Conservation (phyloP, 352 stramenopile species). For the Phytophthora chlamydospora region DNA sequence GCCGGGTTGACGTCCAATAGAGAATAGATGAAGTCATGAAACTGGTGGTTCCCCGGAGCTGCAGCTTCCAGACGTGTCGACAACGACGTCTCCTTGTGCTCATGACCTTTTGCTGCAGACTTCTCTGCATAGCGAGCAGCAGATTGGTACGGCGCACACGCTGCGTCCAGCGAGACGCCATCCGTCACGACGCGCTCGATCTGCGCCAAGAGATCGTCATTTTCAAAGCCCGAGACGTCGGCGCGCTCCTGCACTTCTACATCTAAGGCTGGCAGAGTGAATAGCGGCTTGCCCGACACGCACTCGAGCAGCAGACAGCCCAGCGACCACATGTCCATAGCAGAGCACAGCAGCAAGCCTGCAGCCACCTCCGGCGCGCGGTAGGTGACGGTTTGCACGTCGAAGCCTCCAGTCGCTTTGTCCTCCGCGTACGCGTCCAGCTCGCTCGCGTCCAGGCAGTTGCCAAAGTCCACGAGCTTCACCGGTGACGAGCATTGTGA, state of each 20-base stretch:
- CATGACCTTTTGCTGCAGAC: slow-evolving; percentile 1
- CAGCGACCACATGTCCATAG: slow-evolving; percentile 84
- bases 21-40: slow-evolving; percentile 59
- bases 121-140: slow-evolving; percentile 28
- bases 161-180: slow-evolving; percentile 28
- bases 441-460: slow-evolving; percentile 59
- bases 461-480: slow-evolving; percentile 83
- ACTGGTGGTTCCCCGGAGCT: slow-evolving; percentile 32
- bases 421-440: slow-evolving; percentile 44
- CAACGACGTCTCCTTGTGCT: slow-evolving; percentile 11
- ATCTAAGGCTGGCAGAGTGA: slow-evolving; percentile 39
- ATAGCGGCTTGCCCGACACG: slow-evolving; percentile 57
- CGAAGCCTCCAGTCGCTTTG: slow-evolving; percentile 45
- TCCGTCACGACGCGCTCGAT: slow-evolving; percentile 48
- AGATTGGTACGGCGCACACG: slow-evolving; percentile 37
- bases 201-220: slow-evolving; percentile 50
- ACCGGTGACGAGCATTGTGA: slow-evolving; percentile 32
- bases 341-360: slow-evolving; percentile 55
- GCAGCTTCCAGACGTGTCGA: slow-evolving; percentile 40
- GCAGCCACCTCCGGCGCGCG: slow-evolving; percentile 74
- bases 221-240: slow-evolving; percentile 26
- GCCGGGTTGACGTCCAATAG: slow-evolving; percentile 59
- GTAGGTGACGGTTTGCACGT: slow-evolving; percentile 80
- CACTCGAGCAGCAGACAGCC: slow-evolving; percentile 77
- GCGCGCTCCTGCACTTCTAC: slow-evolving; percentile 13